Percentiles rank a stretch among this genome's conserved stretches.
These are phyloP conservation scores for Gracilariopsis chorda DNA, from an alignment of 23 red algal species.

Conservation along the genomic window DNA sequence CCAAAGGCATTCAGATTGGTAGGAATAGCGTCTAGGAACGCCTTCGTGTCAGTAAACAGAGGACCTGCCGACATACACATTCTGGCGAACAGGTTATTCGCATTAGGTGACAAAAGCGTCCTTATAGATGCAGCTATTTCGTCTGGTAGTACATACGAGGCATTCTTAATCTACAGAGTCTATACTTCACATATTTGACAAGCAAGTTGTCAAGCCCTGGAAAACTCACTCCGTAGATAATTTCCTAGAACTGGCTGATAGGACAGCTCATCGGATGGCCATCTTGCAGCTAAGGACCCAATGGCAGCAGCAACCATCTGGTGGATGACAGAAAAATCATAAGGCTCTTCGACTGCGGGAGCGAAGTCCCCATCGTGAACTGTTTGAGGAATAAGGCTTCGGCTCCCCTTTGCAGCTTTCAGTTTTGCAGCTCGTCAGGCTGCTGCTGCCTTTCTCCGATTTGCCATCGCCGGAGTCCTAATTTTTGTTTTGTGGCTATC, in stretches of 20 bases:
- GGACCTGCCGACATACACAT: slow-evolving; percentile 45
- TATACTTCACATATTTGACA: slow-evolving; percentile 35
- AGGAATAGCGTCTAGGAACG: slow-evolving; percentile 58
- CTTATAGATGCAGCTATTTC: not conserved
- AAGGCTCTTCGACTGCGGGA: slow-evolving; percentile 55
- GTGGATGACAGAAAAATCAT: slow-evolving; percentile 68
- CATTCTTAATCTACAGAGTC: not conserved
- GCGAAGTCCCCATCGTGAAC: slow-evolving; percentile 29
- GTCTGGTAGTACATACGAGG: slow-evolving; percentile 17
- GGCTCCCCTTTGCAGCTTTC: slow-evolving; percentile 5
- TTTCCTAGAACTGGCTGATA: not conserved
- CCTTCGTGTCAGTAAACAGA: slow-evolving; percentile 61
- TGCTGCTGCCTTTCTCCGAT: slow-evolving; percentile 49
- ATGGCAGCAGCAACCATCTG: slow-evolving; percentile 42
- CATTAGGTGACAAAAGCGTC: not conserved
- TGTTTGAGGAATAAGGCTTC: slow-evolving; percentile 30
- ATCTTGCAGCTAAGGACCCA: slow-evolving; percentile 37
- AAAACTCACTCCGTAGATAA: slow-evolving; percentile 12
- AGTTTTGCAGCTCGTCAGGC: slow-evolving; percentile 49
- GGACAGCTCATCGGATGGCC: slow-evolving; percentile 18
- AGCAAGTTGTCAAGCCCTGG: slow-evolving; percentile 35
- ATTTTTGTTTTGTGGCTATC: slow-evolving; percentile 37
- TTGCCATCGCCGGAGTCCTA: slow-evolving; percentile 7
- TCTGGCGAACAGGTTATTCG: slow-evolving; percentile 47
- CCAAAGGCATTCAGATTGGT: not conserved